Evolutionary conservation across 2,329 filamentous ascomycete genomes (phyloP).

Genomic region (Gnomoniopsis smithogilvyi): DNA sequence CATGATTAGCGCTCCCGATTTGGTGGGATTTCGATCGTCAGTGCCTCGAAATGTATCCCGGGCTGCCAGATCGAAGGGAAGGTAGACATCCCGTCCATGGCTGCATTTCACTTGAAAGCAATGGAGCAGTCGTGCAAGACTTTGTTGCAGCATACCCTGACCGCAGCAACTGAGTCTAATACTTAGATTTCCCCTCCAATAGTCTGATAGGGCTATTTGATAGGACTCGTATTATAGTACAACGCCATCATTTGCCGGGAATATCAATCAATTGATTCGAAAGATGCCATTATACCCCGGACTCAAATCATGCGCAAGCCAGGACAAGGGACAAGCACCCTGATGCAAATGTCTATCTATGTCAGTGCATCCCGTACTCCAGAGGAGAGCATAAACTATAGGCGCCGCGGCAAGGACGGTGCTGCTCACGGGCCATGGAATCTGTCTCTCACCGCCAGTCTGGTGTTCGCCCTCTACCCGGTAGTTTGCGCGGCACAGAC

Average conservation of each 20-base stretch:
- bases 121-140: neutral
- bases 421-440: neutral
- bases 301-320: no score
- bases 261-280: neutral
- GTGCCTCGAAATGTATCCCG: neutral
- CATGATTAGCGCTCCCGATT: neutral
- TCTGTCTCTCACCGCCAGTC: conserved; percentile 16
- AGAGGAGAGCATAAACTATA: neutral
- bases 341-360: neutral
- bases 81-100: neutral
- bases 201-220: neutral
- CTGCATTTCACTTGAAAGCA: neutral
- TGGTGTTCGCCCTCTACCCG: conserved; percentile 11
- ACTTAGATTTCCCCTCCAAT: no score
- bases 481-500: conserved; percentile 11
- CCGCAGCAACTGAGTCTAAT: neutral
- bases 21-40: neutral
- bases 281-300: neutral
- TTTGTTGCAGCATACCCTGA: neutral
- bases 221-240: neutral
- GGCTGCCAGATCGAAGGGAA: neutral
- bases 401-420: neutral
- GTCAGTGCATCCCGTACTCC: neutral
- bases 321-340: neutral
- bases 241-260: neutral